Base-by-base conservation (phyloP, 1,139 yeast species). In the Kodamaea suecica region DNA sequence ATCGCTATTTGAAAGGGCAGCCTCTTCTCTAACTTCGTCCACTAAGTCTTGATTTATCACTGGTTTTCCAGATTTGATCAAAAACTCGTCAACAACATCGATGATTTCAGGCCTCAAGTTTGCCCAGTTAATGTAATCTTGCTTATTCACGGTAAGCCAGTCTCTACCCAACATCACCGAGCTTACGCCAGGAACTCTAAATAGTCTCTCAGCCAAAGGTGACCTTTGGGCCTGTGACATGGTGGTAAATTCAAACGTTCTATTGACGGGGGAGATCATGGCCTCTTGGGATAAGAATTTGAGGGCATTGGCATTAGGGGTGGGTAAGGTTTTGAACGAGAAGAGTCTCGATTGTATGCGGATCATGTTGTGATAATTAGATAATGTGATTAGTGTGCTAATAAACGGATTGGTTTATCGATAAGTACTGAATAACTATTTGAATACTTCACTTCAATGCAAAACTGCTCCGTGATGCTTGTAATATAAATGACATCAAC, bases 231-330 rank as follows among this genome's bases (percentile, higher is more conserved):
- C 79, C 52, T 80, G 80, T 40, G 84, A 61, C 5, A 95, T 78
- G 37, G 80, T 73, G 17, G 87, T 66, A 56, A 81, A 81, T 63
- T 86, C 78, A 41, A 74, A 75, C 3, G 80, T 70, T 46, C 73
- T 73, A 35, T 72, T 67, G 33, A 76, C 79, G 1, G 98, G 97
- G 15, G 86, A 62, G 41, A 76, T 71, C 10, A 53, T 49, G 35
- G 54, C 56, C 35, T 73, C 76, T 14, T 63, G 64, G 2, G 79
- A 65, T 10, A 74, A 59, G 49, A 88, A 92, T 62, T 92, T 92
- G 41, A 92, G 66, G 0, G 98, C 97, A 58, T 92, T 85, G 27
- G 80, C 90, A 52, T 92, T 92, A 3, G 98, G 98, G 0, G 98
- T 92, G 3, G 84, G 59, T 27, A 57, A 52, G 4, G 76, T 68